Evolutionary conservation across 140 eudicot genomes (phyloP).

Genomic region (Flaveria floridana): DNA sequence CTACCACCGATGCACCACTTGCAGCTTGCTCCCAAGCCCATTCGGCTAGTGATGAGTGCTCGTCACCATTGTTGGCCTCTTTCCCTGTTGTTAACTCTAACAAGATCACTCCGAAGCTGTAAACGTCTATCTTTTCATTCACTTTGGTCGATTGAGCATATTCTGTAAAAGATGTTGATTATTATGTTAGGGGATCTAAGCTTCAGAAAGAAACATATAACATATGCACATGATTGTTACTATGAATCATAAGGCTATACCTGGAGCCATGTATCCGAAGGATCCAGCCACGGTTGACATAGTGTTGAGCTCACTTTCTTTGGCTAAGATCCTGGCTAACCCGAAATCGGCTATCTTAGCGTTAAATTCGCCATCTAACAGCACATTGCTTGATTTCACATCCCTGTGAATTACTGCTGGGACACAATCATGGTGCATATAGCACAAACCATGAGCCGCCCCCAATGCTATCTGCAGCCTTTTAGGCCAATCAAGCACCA

Average conservation of each 20-base stretch:
- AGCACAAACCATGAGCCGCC: slow-evolving; percentile 71
- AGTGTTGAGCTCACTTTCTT: slow-evolving; percentile 45
- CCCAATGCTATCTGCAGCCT: slow-evolving; percentile 80
- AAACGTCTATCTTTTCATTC: slow-evolving; percentile 77
- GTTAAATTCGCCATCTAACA: slow-evolving; percentile 62
- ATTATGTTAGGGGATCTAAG: not conserved
- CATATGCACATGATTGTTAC: not conserved
- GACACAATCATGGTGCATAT: slow-evolving; percentile 77
- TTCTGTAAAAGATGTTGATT: slow-evolving; percentile 38
- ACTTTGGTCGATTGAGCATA: slow-evolving; percentile 57
- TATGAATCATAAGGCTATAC: slow-evolving; percentile 22
- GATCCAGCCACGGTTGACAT: slow-evolving; percentile 74
- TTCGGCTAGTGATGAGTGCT: slow-evolving; percentile 53
- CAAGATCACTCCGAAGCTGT: slow-evolving; percentile 84
- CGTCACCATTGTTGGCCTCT: slow-evolving; percentile 58
- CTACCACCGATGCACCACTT: slow-evolving; percentile 44
- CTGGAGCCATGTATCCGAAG: slow-evolving; percentile 80
- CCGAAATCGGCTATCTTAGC: slow-evolving; percentile 95
- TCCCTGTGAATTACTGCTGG: slow-evolving; percentile 75
- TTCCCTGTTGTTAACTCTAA: slow-evolving; percentile 76
- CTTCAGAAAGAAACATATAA: not conserved
- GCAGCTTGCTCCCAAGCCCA: slow-evolving; percentile 64
- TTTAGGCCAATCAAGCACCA: slow-evolving; percentile 67
- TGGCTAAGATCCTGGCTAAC: slow-evolving; percentile 54
- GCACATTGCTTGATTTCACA: slow-evolving; percentile 75